These are phyloP conservation scores for Aspergillus texensis DNA, from an alignment of 2,329 filamentous ascomycete genomes.

Conservation along the genomic window DNA sequence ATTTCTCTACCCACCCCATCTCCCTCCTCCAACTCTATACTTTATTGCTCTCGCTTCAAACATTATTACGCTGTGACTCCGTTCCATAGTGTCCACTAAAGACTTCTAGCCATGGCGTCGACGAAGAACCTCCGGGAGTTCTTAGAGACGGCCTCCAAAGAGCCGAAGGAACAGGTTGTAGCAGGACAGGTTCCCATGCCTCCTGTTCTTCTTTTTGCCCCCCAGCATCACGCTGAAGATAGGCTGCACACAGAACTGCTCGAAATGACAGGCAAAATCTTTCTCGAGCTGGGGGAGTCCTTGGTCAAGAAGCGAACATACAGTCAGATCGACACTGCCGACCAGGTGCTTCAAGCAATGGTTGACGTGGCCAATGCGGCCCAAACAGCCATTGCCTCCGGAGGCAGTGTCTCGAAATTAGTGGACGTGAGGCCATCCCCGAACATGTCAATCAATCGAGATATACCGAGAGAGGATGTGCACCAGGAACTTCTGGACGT, in stretches of 20 bases:
- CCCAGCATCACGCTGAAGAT: not conserved
- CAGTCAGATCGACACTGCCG: not conserved
- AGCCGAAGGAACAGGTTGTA: not conserved
- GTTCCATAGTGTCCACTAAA: no score
- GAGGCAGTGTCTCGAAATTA: not conserved
- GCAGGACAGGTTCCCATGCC: not conserved
- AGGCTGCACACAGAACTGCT: not conserved
- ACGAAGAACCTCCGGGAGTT: not conserved
- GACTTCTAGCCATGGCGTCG: not conserved
- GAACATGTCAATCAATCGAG: not conserved
- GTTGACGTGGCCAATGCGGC: not conserved
- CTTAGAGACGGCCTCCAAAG: not conserved
- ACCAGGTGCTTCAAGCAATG: not conserved
- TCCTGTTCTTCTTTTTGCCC: not conserved
- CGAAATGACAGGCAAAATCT: not conserved
- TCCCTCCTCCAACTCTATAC: no score
- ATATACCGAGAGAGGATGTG: not conserved
- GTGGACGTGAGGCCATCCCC: not conserved
- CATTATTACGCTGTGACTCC: no score
- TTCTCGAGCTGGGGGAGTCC: not conserved
- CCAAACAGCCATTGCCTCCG: no score
- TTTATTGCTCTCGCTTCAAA: no score
- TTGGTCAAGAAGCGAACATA: not conserved
- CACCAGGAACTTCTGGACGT: not conserved
- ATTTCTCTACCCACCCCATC: no score